Evolutionary conservation across 192 early-diverging fungal species (phyloP).

Genomic region (Phycomyces blakesleeanus): DNA sequence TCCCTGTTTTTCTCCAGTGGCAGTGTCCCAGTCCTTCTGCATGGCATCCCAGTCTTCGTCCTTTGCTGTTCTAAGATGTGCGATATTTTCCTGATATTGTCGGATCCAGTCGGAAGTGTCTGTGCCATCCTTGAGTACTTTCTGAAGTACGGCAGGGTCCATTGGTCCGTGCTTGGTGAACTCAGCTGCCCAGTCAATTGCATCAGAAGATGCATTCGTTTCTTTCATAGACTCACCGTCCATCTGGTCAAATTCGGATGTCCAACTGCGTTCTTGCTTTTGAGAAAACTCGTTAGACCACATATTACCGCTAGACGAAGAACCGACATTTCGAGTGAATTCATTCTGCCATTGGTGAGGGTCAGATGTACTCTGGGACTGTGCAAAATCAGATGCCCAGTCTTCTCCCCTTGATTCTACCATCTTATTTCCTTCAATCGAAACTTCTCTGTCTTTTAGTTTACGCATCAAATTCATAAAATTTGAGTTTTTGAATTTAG

Average conservation of each 20-base stretch:
- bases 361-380: not conserved
- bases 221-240: not conserved
- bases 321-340: conserved; percentile 13
- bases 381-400: conserved; percentile 37
- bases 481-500: conserved; percentile 89
- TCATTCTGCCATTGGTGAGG: conserved; percentile 23
- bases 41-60: conserved; percentile 71
- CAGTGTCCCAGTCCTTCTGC: conserved; percentile 68
- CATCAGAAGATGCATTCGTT: not conserved
- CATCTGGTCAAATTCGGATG: conserved; percentile 19
- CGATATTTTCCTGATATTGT: conserved; percentile 66
- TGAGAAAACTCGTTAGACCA: conserved; percentile 28
- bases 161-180: conserved; percentile 14
- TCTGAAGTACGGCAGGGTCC: conserved; percentile 46
- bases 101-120: conserved; percentile 66
- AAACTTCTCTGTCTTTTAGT: conserved; percentile 82
- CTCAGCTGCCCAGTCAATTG: conserved; percentile 14
- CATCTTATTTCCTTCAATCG: conserved; percentile 86
- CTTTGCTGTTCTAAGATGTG: conserved; percentile 53
- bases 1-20: conserved; percentile 29
- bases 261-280: conserved; percentile 23
- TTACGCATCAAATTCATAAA: conserved; percentile 94
- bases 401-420: conserved; percentile 47
- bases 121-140: conserved; percentile 47
- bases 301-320: conserved; percentile 21